Evolutionary conservation across 768 basidiomycete species (phyloP), one percentile per base, ranked within the genome.

Genomic region (Suillus alpinus): DNA sequence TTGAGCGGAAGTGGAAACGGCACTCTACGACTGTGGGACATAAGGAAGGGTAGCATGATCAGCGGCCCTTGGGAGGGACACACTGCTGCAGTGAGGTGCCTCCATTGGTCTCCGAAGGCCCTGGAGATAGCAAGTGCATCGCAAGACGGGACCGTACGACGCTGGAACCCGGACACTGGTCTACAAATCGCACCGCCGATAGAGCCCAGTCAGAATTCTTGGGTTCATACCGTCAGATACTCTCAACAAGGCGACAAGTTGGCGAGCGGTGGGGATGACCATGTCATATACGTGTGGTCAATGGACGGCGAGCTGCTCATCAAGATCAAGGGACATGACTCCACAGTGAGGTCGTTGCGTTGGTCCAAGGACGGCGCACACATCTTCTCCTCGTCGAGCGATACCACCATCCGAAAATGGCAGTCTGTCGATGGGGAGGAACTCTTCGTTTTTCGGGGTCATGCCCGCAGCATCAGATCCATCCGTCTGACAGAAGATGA

Each of bases 61-160:
- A 20, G 44, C 2, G 44, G 13, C 12, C 44, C 44, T 0, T 46
- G 44, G 44, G 44, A 46, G 6, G 44, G 44, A 20, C 50, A 63
- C 13, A 58, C 29, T 12, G 56, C 32, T 1, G 31, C 46, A 4
- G 46, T 62, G 7, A 36, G 20, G 16, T 32, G 53, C 16, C 37
- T 65, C 3, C 61, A 53, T n/a, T 63, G 66, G 32, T 69, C 68
- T n/a, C 50, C 39, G 0, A 52, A 63, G 40, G 55, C 64, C 16
- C 59, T 56, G 20, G 41, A 56, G 18, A 52, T 69, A 2, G 68
- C 61, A 12, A 60, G 55, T 9, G 63, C 39, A 61, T 66, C 7
- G n/a, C 9, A 20, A 20, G 41, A 43, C 5, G 10, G 41, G 4
- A 43, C 41, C 41, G 12, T 43, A 43, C 51, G 60, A 13, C 29